Percentiles rank a stretch among this genome's conserved stretches.
These are phyloP conservation scores for Monosiga brevicollis DNA, from an alignment of 78 protist genomes.

Conservation along the genomic window DNA sequence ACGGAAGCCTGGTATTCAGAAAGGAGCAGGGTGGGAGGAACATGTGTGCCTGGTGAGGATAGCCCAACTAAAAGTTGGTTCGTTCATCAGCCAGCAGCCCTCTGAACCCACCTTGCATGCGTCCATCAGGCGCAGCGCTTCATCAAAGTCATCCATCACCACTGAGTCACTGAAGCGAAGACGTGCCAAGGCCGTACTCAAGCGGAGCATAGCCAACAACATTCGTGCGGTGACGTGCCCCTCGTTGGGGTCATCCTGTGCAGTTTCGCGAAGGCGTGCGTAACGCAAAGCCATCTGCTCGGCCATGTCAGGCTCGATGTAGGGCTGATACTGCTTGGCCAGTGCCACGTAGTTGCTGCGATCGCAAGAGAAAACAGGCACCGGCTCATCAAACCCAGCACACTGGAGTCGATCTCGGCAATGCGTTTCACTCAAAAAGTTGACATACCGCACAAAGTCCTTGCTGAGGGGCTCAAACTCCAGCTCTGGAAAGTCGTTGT, in stretches of 20 bases:
- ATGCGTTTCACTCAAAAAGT: not conserved
- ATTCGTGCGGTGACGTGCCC: conserved; percentile 68
- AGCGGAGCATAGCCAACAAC: conserved; percentile 86
- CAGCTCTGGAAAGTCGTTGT: conserved; percentile 30
- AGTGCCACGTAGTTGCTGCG: conserved; percentile 49
- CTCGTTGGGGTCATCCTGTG: not conserved
- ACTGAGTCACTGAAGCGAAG: conserved; percentile 33
- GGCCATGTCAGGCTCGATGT: conserved; percentile 51
- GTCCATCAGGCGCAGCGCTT: conserved; percentile 64
- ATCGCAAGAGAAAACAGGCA: not conserved
- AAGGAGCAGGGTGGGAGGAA: too few species aligned
- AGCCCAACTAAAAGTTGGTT: too few species aligned
- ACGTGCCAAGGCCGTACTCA: conserved; percentile 80
- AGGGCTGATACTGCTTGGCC: conserved; percentile 43
- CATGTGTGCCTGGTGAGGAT: too few species aligned
- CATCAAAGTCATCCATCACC: conserved; percentile 43
- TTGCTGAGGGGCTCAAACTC: conserved; percentile 26
- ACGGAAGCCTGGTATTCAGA: too few species aligned
- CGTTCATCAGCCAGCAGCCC: too few species aligned
- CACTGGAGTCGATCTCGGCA: not conserved
- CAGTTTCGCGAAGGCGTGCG: conserved; percentile 43
- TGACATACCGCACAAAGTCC: conserved; percentile 34
- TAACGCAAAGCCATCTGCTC: conserved; percentile 50
- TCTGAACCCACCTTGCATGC: conserved; percentile 23
- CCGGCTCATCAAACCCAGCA: not conserved